Conservation (phyloP, 148 eudicot species). For the Agrostemma githago region DNA sequence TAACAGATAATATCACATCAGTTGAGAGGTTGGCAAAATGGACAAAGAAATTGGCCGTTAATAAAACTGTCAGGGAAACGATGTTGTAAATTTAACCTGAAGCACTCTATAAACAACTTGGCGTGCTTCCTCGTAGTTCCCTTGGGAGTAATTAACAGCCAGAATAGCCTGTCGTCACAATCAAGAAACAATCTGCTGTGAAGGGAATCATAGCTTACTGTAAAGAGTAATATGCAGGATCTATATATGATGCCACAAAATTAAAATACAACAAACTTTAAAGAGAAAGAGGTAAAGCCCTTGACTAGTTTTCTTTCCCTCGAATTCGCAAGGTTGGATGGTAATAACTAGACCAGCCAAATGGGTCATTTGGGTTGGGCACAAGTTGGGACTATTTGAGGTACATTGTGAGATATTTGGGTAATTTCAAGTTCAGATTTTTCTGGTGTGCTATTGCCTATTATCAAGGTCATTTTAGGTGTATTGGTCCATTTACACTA, state of each 20-base stretch:
- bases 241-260: neutral
- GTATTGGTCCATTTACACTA: neutral
- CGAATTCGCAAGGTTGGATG: neutral
- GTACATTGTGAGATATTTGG: neutral
- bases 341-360: neutral
- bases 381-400: neutral
- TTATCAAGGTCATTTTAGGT: neutral
- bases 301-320: neutral
- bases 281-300: neutral
- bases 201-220: neutral
- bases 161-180: conserved; percentile 62
- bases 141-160: conserved; percentile 69
- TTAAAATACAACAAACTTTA: neutral
- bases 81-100: conserved; percentile 43
- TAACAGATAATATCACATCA: neutral
- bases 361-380: neutral
- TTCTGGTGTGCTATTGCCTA: neutral
- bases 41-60: neutral
- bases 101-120: conserved; percentile 67
- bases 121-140: conserved; percentile 65
- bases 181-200: neutral
- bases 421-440: neutral
- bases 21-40: neutral
- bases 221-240: neutral
- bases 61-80: neutral